phyloP scores from a whole-genome alignment of 805 yeast species.

The Candida wancherniae region DNA sequence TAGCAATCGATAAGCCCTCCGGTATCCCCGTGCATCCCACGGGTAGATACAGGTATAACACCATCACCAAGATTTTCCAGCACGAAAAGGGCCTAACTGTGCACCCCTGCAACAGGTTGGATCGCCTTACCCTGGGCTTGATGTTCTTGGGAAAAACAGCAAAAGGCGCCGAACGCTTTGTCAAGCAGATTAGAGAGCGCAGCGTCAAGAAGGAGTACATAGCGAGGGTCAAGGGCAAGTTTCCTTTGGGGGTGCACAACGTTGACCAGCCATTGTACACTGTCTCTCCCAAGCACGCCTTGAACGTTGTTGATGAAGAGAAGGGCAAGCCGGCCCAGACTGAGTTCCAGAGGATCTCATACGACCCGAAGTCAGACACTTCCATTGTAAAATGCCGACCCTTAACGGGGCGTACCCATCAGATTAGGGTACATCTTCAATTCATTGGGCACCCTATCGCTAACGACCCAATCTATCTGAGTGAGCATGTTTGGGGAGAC shows the following conservation, averaged over 20 bases:
- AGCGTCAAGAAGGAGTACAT: constrained; percentile 76
- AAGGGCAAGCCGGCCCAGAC: constrained; percentile 75
- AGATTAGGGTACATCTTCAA: constrained; percentile 89
- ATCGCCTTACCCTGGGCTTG: constrained; percentile 85
- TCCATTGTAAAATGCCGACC: constrained; percentile 83
- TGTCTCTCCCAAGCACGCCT: constrained; percentile 66
- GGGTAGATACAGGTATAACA: constrained; percentile 71
- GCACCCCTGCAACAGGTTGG: constrained; percentile 82
- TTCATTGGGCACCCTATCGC: constrained; percentile 85
- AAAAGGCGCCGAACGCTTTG: constrained; percentile 71
- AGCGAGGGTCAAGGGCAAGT: constrained; percentile 84
- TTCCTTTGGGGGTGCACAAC: constrained; percentile 50
- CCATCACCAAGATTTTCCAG: constrained; percentile 73
- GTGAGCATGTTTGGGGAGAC: constrained; percentile 73
- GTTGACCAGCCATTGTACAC: constrained; percentile 70
- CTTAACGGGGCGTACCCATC: constrained; percentile 91
- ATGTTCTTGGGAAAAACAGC: constrained; percentile 87
- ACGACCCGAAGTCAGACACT: constrained; percentile 50
- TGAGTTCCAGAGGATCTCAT: constrained; percentile 59
- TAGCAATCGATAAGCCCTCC: constrained; percentile 89
- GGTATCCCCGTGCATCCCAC: constrained; percentile 97
- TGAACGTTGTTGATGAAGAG: constrained; percentile 47
- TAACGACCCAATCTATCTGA: constrained; percentile 88
- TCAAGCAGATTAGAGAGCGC: constrained; percentile 65
- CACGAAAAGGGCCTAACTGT: constrained; percentile 61